phyloP scores from a whole-genome alignment of 352 stramenopile genomes.

The Phytophthora foliorum region DNA sequence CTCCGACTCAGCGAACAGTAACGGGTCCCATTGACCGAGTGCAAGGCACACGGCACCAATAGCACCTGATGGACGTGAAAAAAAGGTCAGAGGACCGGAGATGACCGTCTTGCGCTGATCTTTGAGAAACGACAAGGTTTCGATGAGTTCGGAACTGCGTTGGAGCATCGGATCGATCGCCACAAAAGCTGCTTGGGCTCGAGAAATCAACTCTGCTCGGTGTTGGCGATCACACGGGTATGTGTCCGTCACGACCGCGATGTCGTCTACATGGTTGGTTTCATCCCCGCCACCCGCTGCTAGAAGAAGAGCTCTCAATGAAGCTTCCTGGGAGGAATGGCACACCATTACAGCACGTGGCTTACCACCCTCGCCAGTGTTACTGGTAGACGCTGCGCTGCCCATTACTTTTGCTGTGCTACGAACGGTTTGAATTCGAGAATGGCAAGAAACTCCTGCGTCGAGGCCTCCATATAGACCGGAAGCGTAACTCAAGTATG shows the following conservation, averaged over 20 bases:
- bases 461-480: neutral
- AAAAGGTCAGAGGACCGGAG: constrained; percentile 49
- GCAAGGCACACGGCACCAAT: constrained; percentile 58
- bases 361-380: constrained; percentile 7
- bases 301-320: constrained; percentile 13
- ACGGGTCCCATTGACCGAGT: constrained; percentile 49
- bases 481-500: neutral
- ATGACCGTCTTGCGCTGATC: constrained; percentile 51
- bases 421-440: neutral
- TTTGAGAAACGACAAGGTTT: constrained; percentile 64
- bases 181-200: constrained; percentile 44
- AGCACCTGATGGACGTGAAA: constrained; percentile 51
- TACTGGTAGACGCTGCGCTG: constrained; percentile 25
- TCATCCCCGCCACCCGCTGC: neutral
- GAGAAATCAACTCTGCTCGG: constrained; percentile 38
- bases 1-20: constrained; percentile 37
- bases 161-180: constrained; percentile 54
- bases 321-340: constrained; percentile 26
- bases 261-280: constrained; percentile 7
- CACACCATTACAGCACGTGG: constrained; percentile 26
- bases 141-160: constrained; percentile 40
- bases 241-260: constrained; percentile 49
- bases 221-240: constrained; percentile 48
- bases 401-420: constrained; percentile 14
- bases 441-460: neutral